These are phyloP conservation scores for Globisporangium irregulare DNA, from an alignment of 352 stramenopile genomes.

Conservation along the genomic window DNA sequence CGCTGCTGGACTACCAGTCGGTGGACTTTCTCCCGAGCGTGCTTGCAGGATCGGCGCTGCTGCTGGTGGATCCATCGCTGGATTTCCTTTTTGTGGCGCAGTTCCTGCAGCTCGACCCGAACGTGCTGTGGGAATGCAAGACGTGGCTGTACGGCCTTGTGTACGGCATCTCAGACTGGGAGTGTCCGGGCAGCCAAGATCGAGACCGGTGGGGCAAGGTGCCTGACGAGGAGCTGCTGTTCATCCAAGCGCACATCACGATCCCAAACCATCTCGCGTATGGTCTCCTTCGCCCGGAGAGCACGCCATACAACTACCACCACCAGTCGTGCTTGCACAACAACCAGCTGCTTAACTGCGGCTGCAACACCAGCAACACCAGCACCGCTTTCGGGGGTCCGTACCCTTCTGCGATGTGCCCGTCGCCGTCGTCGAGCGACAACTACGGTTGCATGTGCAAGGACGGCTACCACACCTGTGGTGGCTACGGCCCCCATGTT, in stretches of 20 bases:
- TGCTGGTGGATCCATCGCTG: conserved; percentile 62
- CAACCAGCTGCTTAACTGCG: conserved; percentile 19
- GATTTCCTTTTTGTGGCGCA: conserved; percentile 81
- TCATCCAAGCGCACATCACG: conserved; percentile 63
- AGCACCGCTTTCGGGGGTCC: conserved; percentile 25
- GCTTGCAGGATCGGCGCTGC: conserved; percentile 63
- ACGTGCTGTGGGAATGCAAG: conserved; percentile 80
- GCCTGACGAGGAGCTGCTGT: conserved; percentile 64
- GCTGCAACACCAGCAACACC: conserved; percentile 18
- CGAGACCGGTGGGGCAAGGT: conserved; percentile 70
- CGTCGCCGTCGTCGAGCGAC: conserved; percentile 61
- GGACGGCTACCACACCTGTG: conserved; percentile 51
- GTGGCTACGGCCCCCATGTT: conserved; percentile 42
- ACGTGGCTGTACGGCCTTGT: conserved; percentile 67
- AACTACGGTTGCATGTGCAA: conserved; percentile 67
- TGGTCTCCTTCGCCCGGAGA: conserved; percentile 49
- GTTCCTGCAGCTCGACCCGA: conserved; percentile 75
- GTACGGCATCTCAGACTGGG: conserved; percentile 50
- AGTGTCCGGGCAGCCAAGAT: conserved; percentile 40
- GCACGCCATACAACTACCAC: conserved; percentile 42
- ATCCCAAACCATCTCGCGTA: conserved; percentile 63
- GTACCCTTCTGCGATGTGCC: conserved; percentile 38
- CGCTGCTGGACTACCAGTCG: conserved; percentile 74
- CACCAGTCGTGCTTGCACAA: conserved; percentile 24
- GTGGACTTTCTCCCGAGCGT: conserved; percentile 76